Percentiles rank a stretch among this genome's conserved stretches.
Conservation (phyloP, 768 basidiomycete species). For the Lyophyllum decastes region DNA sequence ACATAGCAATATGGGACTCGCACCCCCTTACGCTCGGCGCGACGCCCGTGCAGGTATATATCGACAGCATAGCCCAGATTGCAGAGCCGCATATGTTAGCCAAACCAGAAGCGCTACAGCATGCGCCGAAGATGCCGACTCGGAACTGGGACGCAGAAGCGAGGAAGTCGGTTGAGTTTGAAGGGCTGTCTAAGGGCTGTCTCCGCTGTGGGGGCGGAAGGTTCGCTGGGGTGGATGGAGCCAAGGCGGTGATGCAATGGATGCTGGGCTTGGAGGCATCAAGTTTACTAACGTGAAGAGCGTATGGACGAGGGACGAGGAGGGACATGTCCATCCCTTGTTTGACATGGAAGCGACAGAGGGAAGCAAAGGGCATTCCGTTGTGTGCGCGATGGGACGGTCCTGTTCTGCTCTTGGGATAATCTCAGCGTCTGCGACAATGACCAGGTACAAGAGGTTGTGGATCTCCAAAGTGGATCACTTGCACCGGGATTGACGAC, state of each 20-base stretch:
- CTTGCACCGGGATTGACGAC: conserved; percentile 63
- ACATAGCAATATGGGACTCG: conserved; percentile 66
- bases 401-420: conserved; percentile 43
- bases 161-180: conserved; percentile 53
- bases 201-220: conserved; percentile 53
- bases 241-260: neutral
- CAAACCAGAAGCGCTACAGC: conserved; percentile 54
- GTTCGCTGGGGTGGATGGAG: conserved; percentile 12
- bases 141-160: conserved; percentile 64
- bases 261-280: conserved; percentile 29
- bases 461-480: conserved; percentile 68
- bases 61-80: conserved; percentile 79
- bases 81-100: conserved; percentile 29
- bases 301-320: conserved; percentile 27
- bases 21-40: conserved; percentile 81
- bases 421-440: conserved; percentile 5
- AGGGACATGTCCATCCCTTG: conserved; percentile 20
- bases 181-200: too few species aligned
- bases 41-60: conserved; percentile 78
- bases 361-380: conserved; percentile 24
- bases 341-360: conserved; percentile 19
- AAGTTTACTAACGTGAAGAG: conserved; percentile 56
- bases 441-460: conserved; percentile 14
- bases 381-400: conserved; percentile 56
- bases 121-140: conserved; percentile 54